Evolutionary conservation across 768 basidiomycete genomes (phyloP).

Genomic region (Obba rivulosa): DNA sequence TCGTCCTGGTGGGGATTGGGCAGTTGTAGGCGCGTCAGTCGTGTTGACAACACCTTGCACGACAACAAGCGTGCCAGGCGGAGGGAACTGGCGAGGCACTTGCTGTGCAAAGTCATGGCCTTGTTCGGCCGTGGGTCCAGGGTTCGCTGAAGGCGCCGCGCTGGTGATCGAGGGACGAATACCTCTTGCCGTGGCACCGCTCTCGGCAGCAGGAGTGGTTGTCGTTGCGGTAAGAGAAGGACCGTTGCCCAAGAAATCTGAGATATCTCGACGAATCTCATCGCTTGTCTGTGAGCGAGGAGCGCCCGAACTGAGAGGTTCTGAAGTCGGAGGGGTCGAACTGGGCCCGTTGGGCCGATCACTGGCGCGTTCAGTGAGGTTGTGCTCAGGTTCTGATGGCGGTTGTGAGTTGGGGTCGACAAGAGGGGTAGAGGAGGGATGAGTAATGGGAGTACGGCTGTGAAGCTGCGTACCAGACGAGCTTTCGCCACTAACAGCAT

Average conservation of each 20-base stretch:
- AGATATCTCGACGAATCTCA: conserved; percentile 3
- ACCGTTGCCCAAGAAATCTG: conserved; percentile 10
- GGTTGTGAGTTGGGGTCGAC: background rate
- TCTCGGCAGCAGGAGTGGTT: background rate
- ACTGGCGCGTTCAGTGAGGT: background rate
- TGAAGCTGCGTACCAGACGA: background rate
- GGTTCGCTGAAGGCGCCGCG: background rate
- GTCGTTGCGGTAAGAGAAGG: background rate
- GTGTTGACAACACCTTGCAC: conserved; percentile 83
- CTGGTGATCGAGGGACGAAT: background rate
- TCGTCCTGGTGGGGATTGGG: conserved; percentile 7
- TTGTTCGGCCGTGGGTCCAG: too few relatives aligned
- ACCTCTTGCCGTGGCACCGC: background rate
- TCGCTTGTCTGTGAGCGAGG: background rate
- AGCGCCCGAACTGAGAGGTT: background rate
- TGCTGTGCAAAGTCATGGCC: conserved; percentile 2
- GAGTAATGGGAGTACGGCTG: too few relatives aligned
- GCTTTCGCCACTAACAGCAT: background rate
- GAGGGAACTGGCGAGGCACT: conserved; percentile 42
- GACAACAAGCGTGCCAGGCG: conserved; percentile 74
- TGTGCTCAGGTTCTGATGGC: background rate
- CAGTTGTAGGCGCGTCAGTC: conserved; percentile 47
- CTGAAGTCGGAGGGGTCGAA: background rate
- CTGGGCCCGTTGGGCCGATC: background rate
- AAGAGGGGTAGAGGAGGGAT: too few relatives aligned